Evolutionary conservation across 116 monocot species (phyloP), one percentile per base, ranked within the genome.

Genomic region (Cymodocea nodosa): DNA sequence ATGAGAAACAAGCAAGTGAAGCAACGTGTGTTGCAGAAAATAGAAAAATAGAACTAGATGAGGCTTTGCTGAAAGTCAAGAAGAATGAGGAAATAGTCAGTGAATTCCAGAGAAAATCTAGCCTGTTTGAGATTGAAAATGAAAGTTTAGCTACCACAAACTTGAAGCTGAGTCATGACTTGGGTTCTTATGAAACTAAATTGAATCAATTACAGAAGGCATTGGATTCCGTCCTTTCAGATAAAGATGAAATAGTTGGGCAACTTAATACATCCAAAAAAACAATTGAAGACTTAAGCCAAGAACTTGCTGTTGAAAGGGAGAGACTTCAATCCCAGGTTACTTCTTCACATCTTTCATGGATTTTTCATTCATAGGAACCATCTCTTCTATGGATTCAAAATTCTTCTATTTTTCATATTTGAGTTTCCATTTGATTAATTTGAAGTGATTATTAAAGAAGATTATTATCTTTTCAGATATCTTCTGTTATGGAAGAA

Each of bases 241-340:
- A 92, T 52, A 99, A 81, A 72, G 92, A 87, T 53, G 79, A 74
- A 25, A 44, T 58, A 60, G 64, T 62, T 53, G 67, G 40, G 61
- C 76, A 81, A 55, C 82, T 86, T 74, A 64, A 78, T 51, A 72
- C 75, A 30, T 82, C 69, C 35, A 80, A 51, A 23, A 82, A 80
- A 68, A 71, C 52, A 70, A 70, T 71, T 58, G 86, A 86, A 49
- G 84, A 89, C 56, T 65, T 86, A 70, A 71, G 56, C 16, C 63
- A 77, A 64, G 80, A 78, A 65, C 70, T 78, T 80, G 56, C 56
- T 64, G 83, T 77, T 63, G 87, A 85, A 6, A 71, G 74, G 34
- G 81, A 82, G 69, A 78, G 73, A 62, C 70, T 87, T 30, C 81
- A 89, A 65, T 73, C 74, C 58, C 86, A 92, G 98, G 98, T 98